Evolutionary conservation across 352 stramenopile genomes (phyloP).

Genomic region (Globisporangium spiculum): DNA sequence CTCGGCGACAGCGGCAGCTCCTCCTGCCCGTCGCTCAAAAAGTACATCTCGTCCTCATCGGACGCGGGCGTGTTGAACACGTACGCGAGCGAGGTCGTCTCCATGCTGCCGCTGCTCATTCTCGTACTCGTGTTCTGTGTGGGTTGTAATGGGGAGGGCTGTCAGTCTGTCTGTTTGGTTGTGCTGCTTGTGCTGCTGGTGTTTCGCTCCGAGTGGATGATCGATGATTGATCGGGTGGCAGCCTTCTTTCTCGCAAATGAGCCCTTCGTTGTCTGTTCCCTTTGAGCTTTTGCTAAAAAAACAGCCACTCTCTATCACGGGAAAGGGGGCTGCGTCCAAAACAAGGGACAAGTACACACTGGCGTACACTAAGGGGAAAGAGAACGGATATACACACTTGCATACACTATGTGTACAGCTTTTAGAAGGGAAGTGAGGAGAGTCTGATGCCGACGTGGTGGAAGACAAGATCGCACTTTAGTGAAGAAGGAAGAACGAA

Average conservation of each 20-base stretch:
- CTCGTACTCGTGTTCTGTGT: not conserved
- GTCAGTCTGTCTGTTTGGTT: not conserved
- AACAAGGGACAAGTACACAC: not conserved
- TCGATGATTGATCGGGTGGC: not conserved
- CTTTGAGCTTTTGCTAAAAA: not conserved
- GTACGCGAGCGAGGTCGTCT: slow-evolving; percentile 34
- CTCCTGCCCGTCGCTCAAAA: slow-evolving; percentile 33
- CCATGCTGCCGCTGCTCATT: slow-evolving; percentile 13
- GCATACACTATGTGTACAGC: not conserved
- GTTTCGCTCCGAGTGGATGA: not conserved
- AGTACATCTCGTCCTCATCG: slow-evolving; percentile 58
- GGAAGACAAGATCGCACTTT: no score
- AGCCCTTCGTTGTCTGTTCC: not conserved
- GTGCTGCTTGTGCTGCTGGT: not conserved
- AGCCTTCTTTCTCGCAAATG: not conserved
- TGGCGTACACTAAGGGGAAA: not conserved
- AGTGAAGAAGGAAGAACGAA: not conserved
- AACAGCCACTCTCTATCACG: not conserved
- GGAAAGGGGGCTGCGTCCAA: no score
- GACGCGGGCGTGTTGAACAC: slow-evolving; percentile 40
- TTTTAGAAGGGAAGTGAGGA: not conserved
- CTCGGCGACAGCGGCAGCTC: slow-evolving; percentile 39
- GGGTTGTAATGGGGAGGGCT: no score
- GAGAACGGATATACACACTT: not conserved
- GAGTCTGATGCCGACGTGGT: not conserved